Conservation (phyloP, 2,329 filamentous ascomycete species). For the Fusarium tanahbumbuense region DNA sequence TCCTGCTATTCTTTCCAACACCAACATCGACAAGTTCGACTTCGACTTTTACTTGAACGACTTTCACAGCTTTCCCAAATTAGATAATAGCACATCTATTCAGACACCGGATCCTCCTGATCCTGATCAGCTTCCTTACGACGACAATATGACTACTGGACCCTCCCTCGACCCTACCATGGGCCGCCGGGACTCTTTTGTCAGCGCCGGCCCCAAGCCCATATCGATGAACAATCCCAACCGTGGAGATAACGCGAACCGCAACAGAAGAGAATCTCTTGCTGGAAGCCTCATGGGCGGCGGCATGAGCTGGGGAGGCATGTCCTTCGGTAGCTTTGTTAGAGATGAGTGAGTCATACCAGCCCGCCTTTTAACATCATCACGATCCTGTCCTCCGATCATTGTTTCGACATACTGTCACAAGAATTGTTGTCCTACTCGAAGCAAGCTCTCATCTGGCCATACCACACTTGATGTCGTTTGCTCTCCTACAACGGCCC, state of each 20-base stretch:
- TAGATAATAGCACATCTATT: neutral
- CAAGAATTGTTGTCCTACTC: neutral
- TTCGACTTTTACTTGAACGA: slow-evolving; percentile 9
- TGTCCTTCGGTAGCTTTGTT: slow-evolving; percentile 97
- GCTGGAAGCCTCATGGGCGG: slow-evolving; percentile 76
- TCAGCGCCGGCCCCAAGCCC: slow-evolving; percentile 73
- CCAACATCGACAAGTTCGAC: slow-evolving; percentile 36
- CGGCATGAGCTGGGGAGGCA: slow-evolving; percentile 96
- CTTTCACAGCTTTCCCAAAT: neutral
- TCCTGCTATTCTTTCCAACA: slow-evolving; percentile 50
- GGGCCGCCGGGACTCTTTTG: slow-evolving; percentile 73
- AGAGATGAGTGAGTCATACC: slow-evolving; percentile 86
- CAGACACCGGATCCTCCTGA: neutral
- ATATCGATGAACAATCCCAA: slow-evolving; percentile 75
- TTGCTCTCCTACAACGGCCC: neutral
- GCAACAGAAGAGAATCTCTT: slow-evolving; percentile 70
- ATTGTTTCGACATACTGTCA: slow-evolving; percentile 11
- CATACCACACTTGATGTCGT: neutral
- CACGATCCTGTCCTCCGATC: slow-evolving; percentile 8
- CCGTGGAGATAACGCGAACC: slow-evolving; percentile 64
- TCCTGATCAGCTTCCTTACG: slow-evolving; percentile 38
- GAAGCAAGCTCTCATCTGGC: neutral
- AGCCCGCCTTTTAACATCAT: slow-evolving; percentile 18
- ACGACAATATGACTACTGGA: slow-evolving; percentile 68
- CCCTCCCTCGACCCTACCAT: slow-evolving; percentile 67